Base-by-base conservation (phyloP, 768 basidiomycete genomes). In the Tricholoma furcatifolium region DNA sequence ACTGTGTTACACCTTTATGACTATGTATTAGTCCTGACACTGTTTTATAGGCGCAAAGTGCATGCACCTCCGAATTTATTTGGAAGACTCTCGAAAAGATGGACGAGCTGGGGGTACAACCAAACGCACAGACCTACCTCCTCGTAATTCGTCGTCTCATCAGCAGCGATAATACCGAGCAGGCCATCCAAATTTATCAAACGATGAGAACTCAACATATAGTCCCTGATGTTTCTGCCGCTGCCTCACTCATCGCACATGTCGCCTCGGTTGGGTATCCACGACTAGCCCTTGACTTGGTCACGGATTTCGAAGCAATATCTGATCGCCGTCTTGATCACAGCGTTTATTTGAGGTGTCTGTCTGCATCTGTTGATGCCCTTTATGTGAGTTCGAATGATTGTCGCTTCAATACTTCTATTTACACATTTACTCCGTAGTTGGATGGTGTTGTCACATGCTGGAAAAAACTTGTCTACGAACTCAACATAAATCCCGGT, bases 241-340 rank as follows among this genome's bases (percentile, higher is more conserved):
- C 77, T 0, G 78, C 84, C 54, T 69, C 65, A 9, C 66, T 90
- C 40, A 75, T 92, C 44, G 61, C 64, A 8, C 63, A 83, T 23
- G 82, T 84, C 3, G 79, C 87, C 4, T 63, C 75, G 0, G 66
- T 72, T 43, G 80, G 81, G 18, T 71, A 78, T 51, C 77, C 89
- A 1, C 77, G 82, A 45, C 74, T 94, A 21, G 91, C 91, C 2
- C 66, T 91, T 43, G 91, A 93, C 48, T 63, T 94, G 12, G 83
- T 85, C 0, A 67, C 72, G 3, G 70, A 77, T 55, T 89, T 80
- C 47, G 91, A 93, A 60, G 60, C 67, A 35, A 62, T 71, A 5
- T 78, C 83, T 4, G 67, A 78, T 24, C 78, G 85, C 32, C 76
- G 73, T 57, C 61, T 93, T 24, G 76, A 77, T 3, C 67, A 71